Evolutionary conservation across 345 rosid genomes (phyloP), one percentile per base, ranked within the genome.

Genomic region (Bretschneidera sinensis): DNA sequence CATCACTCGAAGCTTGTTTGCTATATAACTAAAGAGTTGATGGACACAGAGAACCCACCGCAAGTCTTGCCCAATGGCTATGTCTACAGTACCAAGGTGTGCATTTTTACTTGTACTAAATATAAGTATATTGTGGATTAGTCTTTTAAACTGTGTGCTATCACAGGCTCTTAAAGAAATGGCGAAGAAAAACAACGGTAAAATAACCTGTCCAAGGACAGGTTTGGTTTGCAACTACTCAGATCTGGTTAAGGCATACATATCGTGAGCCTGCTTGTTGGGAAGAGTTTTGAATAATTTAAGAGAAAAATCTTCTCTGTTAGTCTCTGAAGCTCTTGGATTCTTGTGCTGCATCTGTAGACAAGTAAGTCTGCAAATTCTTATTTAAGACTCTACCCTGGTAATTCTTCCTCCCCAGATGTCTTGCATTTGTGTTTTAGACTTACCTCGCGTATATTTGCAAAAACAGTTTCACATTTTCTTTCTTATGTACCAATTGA

Each of bases 21-120:
- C 77, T 90, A 83, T 75, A 90, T 94, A 72, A 82, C 97, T 17
- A 94, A 88, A 76, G 92, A 90, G 74, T 79, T 86, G 13, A 90
- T 94, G 99, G 97, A 94, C 81, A 86, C 99, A 1, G 99, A 90
- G 85, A 94, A 94, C 71, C 99, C 99, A 28, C 99, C 99, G 1
- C 92, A 81, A 74, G 99, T 94, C 76, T 74, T 94, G 55, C 99
- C 99, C 51, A 94, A 90, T 61, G 99, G 96, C 76, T 82, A 88
- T 64, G 95, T 88, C 64, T 90, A 94, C 81, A 88, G 97, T 74
- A 69, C 95, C n/a, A 94, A 90, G 99, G 99, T 94, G 70, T 48
- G 57, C 59, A 31, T 54, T 61, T 48, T 23, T 61, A 50, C 20
- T 50, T 21, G 25, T 63, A 49, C 49, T 17, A 18, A 47, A 24